A percentile compares a stretch with the other conserved stretches of the same genome.
Evolutionary conservation across 2,329 filamentous ascomycete species (phyloP).

Genomic region (Ophiostoma ulmi): DNA sequence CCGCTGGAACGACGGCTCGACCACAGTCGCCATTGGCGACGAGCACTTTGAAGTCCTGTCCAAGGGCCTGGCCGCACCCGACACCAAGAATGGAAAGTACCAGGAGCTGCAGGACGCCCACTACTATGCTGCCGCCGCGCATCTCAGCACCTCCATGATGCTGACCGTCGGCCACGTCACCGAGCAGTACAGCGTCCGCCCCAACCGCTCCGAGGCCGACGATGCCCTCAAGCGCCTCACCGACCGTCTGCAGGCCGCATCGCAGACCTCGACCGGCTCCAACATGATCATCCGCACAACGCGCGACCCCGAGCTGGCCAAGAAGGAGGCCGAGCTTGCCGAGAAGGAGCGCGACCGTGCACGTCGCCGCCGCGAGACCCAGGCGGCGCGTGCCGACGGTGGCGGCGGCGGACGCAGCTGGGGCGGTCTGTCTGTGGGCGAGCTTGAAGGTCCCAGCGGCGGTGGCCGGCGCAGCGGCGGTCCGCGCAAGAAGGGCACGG

Average conservation of each 20-base stretch:
- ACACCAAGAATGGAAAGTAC: constrained; percentile 41
- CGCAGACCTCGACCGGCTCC: constrained; percentile 48
- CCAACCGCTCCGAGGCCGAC: constrained; percentile 63
- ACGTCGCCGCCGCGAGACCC: constrained; percentile 62
- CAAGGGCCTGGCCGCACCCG: constrained; percentile 61
- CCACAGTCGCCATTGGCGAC: constrained; percentile 69
- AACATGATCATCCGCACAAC: constrained; percentile 64
- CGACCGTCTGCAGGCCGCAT: constrained; percentile 60
- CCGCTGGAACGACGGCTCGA: constrained; percentile 73
- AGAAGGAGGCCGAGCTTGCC: constrained; percentile 65
- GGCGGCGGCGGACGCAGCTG: constrained; percentile 36
- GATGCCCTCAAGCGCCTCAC: constrained; percentile 65
- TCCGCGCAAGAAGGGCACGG: constrained; percentile 33
- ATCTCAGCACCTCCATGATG: constrained; percentile 61
- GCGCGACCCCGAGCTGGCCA: constrained; percentile 69
- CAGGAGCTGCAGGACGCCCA: constrained; percentile 65
- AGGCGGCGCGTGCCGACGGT: constrained; percentile 59
- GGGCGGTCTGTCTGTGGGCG: constrained; percentile 58
- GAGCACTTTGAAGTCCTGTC: constrained; percentile 70
- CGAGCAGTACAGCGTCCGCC: constrained; percentile 63
- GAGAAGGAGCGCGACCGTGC: constrained; percentile 68
- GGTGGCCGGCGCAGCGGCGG: constrained; percentile 42
- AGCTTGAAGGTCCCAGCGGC: constrained; percentile 53
- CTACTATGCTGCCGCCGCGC: constrained; percentile 69
- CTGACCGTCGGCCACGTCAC: constrained; percentile 71